Conservation (phyloP, 75 land plant species). For the Ceratopteris richardii region DNA sequence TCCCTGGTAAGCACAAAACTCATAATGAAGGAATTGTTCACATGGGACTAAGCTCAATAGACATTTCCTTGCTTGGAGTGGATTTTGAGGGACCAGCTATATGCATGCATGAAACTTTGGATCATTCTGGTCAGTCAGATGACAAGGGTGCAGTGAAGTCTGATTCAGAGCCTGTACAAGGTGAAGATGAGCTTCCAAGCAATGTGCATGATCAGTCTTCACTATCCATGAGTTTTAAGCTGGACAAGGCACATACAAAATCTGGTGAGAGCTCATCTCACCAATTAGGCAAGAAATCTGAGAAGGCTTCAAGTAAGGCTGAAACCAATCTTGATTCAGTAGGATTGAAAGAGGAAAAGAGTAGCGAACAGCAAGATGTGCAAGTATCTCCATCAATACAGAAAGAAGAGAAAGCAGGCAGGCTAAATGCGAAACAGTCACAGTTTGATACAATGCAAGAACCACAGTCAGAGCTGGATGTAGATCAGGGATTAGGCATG, state of each 20-base stretch:
- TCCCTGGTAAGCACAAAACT: conserved; percentile 5
- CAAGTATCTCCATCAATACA: no score
- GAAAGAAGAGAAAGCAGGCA: no score
- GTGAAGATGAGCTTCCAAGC: not conserved
- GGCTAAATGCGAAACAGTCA: no score
- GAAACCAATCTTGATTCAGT: not conserved
- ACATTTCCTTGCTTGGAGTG: conserved; percentile 25
- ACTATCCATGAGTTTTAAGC: not conserved
- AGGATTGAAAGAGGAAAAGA: not conserved
- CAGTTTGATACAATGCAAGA: not conserved
- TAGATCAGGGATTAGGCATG: conserved; percentile 4
- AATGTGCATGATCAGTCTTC: no score
- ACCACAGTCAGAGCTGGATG: conserved; percentile 14
- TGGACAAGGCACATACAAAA: not conserved
- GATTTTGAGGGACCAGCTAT: conserved; percentile 30
- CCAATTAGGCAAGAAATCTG: not conserved
- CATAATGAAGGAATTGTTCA: conserved; percentile 26
- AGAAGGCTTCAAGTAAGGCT: not conserved
- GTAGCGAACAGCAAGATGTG: not conserved
- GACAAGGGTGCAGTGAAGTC: conserved; percentile 1
- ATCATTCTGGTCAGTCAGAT: conserved; percentile 6
- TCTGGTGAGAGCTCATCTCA: not conserved
- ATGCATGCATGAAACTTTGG: conserved; percentile 16
- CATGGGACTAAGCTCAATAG: conserved; percentile 32
- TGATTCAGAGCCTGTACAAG: not conserved